A percentile compares a stretch with the other conserved stretches of the same genome.
Evolutionary conservation across 495 filamentous ascomycete species (phyloP).

Genomic region (Aspergillus cavernicola): DNA sequence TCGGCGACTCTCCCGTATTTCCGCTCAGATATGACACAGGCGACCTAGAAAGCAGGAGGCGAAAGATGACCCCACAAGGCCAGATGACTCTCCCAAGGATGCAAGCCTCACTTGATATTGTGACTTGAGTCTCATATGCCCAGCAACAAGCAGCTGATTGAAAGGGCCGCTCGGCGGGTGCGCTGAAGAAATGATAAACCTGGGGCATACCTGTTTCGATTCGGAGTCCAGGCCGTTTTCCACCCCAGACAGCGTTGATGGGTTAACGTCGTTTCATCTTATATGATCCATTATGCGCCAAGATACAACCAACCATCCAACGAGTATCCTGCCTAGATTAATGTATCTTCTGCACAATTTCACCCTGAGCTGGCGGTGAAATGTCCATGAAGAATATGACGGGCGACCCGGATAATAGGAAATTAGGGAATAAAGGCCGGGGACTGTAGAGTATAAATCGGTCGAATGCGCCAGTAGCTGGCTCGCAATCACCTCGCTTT

Average conservation of each 20-base stretch:
- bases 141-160: neutral
- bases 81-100: neutral
- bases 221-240: conserved; percentile 2
- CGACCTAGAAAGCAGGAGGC: neutral
- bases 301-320: neutral
- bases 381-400: conserved; percentile 6
- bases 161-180: neutral
- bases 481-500: neutral
- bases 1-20: conserved; percentile 3
- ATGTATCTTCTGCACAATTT: neutral
- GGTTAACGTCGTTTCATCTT: neutral
- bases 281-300: conserved; percentile 1
- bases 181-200: neutral
- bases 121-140: neutral
- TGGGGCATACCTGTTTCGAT: conserved; percentile 4
- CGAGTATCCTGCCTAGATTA: neutral
- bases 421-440: neutral
- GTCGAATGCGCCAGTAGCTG: neutral
- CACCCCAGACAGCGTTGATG: neutral
- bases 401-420: neutral
- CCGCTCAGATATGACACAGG: neutral
- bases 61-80: neutral
- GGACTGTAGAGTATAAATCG: neutral
- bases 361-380: neutral
- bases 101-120: neutral